phyloP scores from a whole-genome alignment of 2,329 filamentous ascomycete genomes.

The Neofusicoccum laricinum region DNA sequence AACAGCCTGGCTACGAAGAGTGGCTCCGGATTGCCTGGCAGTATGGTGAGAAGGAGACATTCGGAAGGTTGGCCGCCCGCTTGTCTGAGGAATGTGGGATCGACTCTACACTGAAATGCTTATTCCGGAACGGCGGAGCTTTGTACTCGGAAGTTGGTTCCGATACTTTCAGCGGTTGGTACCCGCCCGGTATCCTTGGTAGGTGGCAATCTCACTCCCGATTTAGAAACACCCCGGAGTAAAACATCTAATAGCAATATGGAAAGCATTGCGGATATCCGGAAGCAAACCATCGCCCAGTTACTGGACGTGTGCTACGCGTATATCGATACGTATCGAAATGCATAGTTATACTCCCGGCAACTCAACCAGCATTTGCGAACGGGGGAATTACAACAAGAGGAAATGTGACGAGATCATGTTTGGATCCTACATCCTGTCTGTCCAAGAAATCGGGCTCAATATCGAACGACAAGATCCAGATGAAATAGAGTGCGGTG shows the following conservation, averaged over 20 bases:
- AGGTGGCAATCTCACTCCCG: no score
- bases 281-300: no score
- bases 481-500: no score
- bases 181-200: no score
- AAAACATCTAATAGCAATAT: no score
- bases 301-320: no score
- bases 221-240: no score
- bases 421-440: not conserved
- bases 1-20: not conserved
- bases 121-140: not conserved
- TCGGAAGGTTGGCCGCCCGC: not conserved
- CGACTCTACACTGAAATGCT: not conserved
- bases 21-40: not conserved
- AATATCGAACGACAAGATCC: no score
- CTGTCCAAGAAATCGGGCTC: not conserved
- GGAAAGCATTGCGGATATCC: no score
- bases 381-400: not conserved
- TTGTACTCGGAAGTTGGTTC: not conserved
- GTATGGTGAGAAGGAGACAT: not conserved
- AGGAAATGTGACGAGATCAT: not conserved
- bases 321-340: not conserved
- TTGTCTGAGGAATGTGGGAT: no score
- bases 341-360: not conserved
- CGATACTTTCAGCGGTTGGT: no score
- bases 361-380: not conserved